Conservation (phyloP, 306 rosid genomes). For the Acacia crassicarpa region DNA sequence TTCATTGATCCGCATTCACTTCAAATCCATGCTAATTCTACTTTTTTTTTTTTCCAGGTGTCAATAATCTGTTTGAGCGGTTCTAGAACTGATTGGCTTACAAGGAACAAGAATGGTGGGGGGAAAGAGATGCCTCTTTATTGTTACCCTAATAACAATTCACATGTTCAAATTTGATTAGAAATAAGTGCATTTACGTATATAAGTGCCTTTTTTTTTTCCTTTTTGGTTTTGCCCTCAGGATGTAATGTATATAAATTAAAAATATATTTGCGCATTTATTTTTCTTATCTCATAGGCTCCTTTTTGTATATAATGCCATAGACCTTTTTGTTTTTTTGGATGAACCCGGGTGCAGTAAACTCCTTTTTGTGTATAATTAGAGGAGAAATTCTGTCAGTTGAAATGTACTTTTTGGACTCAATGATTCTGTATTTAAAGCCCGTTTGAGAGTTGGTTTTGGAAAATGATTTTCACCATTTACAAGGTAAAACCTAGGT, state of each 20-base stretch:
- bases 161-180: background rate
- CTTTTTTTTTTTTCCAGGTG: background rate
- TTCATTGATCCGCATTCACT: background rate
- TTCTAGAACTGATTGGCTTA: too few relatives aligned
- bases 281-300: background rate
- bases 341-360: background rate
- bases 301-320: conserved; percentile 8
- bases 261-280: background rate
- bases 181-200: background rate
- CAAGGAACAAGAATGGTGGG: too few relatives aligned
- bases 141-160: background rate
- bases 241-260: conserved; percentile 19
- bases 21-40: background rate
- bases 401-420: background rate
- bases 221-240: background rate
- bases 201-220: background rate
- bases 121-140: too few relatives aligned
- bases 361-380: conserved; percentile 9
- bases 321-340: background rate
- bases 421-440: background rate
- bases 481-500: too few relatives aligned
- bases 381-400: background rate
- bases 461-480: too few relatives aligned
- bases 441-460: too few relatives aligned
- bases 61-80: conserved; percentile 3